Evolutionary conservation across 352 stramenopile species (phyloP), one percentile per base, ranked within the genome.

Genomic region (Phytophthora fragariae): DNA sequence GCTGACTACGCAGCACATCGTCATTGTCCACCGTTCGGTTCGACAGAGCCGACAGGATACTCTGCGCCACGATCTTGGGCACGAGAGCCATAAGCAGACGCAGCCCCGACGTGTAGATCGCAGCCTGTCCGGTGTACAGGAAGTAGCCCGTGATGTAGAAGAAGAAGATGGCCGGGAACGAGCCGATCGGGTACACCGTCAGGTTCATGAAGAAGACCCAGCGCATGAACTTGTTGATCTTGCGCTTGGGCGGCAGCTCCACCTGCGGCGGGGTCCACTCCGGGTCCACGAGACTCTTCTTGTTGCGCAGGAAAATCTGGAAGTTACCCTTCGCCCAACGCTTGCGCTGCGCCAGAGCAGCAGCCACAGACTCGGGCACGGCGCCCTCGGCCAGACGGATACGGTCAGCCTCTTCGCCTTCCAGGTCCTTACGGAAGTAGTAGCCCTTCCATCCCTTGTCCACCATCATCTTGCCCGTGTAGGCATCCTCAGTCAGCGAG

Each of bases 191-290:
- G 65, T 92, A 92, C 49, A 92, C 82, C 12, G 83, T 92, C 49
- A 91, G 57, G 75, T 92, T 92, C 82, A 92, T 91, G 72, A 91
- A 92, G 81, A 92, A 91, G 5, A 92, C 81, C 84, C 85, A 92
- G 50, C 84, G 81, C 85, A 93, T 93, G 41, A 92, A 93, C 50
- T 80, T 81, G 77, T 91, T 92, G 69, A 86, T 81, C 73, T 92
- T 92, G 78, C 83, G 85, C 56, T 83, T 80, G 15, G 75, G 73
- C 7, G 84, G 84, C 19, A 90, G 66, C 54, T 86, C 77, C 17
- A 90, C 80, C 52, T 80, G 50, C 11, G 84, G 84, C 5, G 76
- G 72, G 11, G 54, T 76, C 85, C 85, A 92, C 57, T 89, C 76
- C 3, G 85, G 85, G 44, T 92, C 85, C 19, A 91, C 76, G 44